Conservation (phyloP, 495 filamentous ascomycete genomes). For the Terfezia claveryi region DNA sequence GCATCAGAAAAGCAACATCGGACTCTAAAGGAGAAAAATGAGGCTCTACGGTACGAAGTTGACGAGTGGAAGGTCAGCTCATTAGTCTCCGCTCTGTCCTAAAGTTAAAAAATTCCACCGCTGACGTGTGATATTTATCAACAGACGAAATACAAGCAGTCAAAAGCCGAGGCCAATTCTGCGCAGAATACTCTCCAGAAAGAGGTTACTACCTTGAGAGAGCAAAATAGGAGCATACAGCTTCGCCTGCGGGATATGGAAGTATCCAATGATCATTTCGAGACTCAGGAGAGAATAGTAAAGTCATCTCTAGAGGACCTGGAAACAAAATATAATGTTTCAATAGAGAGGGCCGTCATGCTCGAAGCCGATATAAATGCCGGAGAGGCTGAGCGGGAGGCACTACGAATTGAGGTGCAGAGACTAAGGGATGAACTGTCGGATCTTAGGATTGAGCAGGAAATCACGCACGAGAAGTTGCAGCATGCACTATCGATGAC, state of each 20-base stretch:
- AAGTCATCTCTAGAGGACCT: conserved; percentile 88
- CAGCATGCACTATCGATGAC: conserved; percentile 38
- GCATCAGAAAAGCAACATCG: conserved; percentile 84
- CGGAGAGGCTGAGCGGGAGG: conserved; percentile 77
- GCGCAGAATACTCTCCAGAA: conserved; percentile 81
- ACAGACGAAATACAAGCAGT: conserved; percentile 88
- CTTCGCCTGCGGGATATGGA: conserved; percentile 80
- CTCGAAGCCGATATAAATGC: conserved; percentile 81
- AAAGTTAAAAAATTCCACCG: background rate
- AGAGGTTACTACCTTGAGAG: conserved; percentile 78
- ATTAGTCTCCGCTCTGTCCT: background rate
- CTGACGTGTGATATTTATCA: background rate
- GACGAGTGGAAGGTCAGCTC: conserved; percentile 89
- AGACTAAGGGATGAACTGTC: conserved; percentile 71
- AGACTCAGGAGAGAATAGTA: conserved; percentile 82
- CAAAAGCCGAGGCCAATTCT: conserved; percentile 60
- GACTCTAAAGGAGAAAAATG: conserved; percentile 63
- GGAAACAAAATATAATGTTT: conserved; percentile 87
- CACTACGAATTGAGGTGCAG: conserved; percentile 69
- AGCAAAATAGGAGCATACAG: conserved; percentile 58
- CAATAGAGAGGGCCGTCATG: conserved; percentile 79
- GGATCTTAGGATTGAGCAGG: conserved; percentile 81
- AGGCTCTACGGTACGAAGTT: conserved; percentile 63
- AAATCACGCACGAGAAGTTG: conserved; percentile 84
- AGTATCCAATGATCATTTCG: conserved; percentile 94